Conservation (phyloP, 495 filamentous ascomycete genomes). For the Lepraria neglecta region DNA sequence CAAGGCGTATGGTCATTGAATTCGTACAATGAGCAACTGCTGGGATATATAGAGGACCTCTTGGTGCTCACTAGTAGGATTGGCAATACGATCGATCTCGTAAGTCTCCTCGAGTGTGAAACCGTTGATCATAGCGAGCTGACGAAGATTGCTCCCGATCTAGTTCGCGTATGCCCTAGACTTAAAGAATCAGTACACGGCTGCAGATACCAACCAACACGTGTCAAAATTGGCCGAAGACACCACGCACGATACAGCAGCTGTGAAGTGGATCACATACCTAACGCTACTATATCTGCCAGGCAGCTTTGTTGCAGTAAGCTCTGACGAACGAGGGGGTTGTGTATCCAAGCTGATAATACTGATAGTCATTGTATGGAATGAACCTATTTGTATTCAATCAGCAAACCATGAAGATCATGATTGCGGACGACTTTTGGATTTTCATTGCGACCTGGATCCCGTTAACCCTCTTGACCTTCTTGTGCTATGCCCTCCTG, state of each 20-base stretch:
- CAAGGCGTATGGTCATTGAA: constrained; percentile 12
- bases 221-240: constrained; percentile 22
- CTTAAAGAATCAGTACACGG: constrained; percentile 22
- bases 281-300: constrained; percentile 28
- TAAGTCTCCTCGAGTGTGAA: not conserved
- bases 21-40: constrained; percentile 8
- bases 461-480: constrained; percentile 19
- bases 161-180: constrained; percentile 22
- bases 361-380: constrained; percentile 12
- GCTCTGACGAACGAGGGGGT: not conserved
- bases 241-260: constrained; percentile 25
- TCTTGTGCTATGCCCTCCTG: constrained; percentile 2
- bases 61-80: constrained; percentile 13
- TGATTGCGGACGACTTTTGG: constrained; percentile 22
- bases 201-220: constrained; percentile 15
- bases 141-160: not conserved
- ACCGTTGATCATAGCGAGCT: not conserved
- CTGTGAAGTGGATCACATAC: constrained; percentile 27
- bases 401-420: constrained; percentile 4
- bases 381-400: constrained; percentile 24
- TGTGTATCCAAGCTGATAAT: not conserved
- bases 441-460: constrained; percentile 17
- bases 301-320: constrained; percentile 25
- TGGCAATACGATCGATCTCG: constrained; percentile 18
- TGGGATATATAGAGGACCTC: constrained; percentile 9